These are phyloP conservation scores for Teratosphaeria viscida DNA, from an alignment of 2,329 filamentous ascomycete species.

Conservation along the genomic window DNA sequence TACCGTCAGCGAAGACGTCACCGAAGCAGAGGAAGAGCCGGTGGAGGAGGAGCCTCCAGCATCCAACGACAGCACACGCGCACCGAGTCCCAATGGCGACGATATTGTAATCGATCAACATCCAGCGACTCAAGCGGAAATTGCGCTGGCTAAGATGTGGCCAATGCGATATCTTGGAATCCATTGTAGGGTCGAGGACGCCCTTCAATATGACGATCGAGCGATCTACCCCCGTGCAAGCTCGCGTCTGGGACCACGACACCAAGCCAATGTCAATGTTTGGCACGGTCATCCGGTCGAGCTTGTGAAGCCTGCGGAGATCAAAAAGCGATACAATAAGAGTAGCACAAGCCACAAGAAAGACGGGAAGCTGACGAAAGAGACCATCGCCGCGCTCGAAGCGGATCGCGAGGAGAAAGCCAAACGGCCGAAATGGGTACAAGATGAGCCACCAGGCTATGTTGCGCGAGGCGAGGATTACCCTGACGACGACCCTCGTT, in stretches of 20 bases:
- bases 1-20: conserved; percentile 46
- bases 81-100: conserved; percentile 34
- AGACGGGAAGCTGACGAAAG: conserved; percentile 67
- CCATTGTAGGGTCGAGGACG: conserved; percentile 91
- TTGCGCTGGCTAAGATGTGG: conserved; percentile 89
- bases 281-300: conserved; percentile 86
- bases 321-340: conserved; percentile 65
- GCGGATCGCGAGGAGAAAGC: conserved; percentile 70
- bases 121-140: conserved; percentile 69
- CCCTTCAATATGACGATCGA: conserved; percentile 89
- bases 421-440: conserved; percentile 81
- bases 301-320: conserved; percentile 77
- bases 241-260: conserved; percentile 79
- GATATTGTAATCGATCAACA: conserved; percentile 48
- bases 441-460: conserved; percentile 84
- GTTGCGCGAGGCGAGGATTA: conserved; percentile 73
- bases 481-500: conserved; percentile 58
- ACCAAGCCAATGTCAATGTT: conserved; percentile 74
- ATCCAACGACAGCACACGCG: conserved; percentile 53
- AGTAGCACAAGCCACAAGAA: conserved; percentile 53
- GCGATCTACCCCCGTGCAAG: conserved; percentile 88
- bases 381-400: conserved; percentile 67
- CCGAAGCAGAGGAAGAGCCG: conserved; percentile 51
- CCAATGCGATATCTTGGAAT: conserved; percentile 92
- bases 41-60: conserved; percentile 45